Percentiles rank a stretch among this genome's conserved stretches.
Evolutionary conservation across 768 basidiomycete genomes (phyloP).

Genomic region (Boletus rubroflammeus): DNA sequence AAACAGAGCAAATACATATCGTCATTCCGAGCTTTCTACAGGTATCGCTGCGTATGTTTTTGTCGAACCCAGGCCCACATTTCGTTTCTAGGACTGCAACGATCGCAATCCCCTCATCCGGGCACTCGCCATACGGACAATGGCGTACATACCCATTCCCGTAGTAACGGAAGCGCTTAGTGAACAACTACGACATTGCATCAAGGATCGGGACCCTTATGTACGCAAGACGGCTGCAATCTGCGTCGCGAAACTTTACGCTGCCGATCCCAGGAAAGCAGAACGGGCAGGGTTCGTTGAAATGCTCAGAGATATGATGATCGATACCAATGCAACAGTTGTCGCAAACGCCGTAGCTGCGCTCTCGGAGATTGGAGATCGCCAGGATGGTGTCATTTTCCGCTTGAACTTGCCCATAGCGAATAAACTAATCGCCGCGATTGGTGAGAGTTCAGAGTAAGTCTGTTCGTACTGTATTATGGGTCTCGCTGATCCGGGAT

Average conservation of each 20-base stretch:
- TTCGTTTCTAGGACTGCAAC: conserved; percentile 72
- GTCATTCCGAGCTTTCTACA: conserved; percentile 90
- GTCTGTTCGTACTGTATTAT: conserved; percentile 32
- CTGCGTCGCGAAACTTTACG: conserved; percentile 93
- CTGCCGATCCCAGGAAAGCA: conserved; percentile 80
- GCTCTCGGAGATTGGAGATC: conserved; percentile 93
- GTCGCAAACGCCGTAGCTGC: conserved; percentile 97
- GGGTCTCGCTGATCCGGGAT: conserved; percentile 11
- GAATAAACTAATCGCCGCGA: conserved; percentile 84
- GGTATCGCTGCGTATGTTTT: conserved; percentile 39
- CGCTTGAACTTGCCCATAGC: conserved; percentile 84
- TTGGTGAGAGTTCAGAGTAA: conserved; percentile 96
- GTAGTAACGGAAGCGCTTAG: conserved; percentile 79
- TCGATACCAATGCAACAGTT: conserved; percentile 94
- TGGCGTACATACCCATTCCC: conserved; percentile 97
- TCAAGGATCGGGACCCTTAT: conserved; percentile 95
- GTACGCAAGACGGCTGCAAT: conserved; percentile 98
- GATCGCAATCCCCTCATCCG: conserved; percentile 96
- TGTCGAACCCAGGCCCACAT: conserved; percentile 13
- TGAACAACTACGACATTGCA: conserved; percentile 87
- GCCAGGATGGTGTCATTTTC: conserved; percentile 92
- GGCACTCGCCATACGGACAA: conserved; percentile 95
- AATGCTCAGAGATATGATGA: conserved; percentile 84
- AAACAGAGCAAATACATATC: conserved; percentile 89
- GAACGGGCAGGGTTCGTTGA: conserved; percentile 91